Evolutionary conservation across 208 protist genomes (phyloP).

Genomic region (Trypanosoma vivax): DNA sequence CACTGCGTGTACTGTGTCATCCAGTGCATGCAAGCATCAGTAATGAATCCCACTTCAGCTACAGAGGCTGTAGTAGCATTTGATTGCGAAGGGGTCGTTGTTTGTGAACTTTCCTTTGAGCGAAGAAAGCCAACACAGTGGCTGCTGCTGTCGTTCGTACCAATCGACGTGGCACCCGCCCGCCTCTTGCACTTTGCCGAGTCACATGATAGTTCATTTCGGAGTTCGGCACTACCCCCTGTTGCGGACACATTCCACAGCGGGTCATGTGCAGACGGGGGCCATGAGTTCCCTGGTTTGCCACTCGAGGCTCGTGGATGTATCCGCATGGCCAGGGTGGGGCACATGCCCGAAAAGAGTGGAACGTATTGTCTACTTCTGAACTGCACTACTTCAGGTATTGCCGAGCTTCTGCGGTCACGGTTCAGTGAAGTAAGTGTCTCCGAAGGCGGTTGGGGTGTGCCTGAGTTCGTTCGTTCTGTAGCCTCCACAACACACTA

Average conservation of each 20-base stretch:
- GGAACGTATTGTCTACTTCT: constrained; percentile 65
- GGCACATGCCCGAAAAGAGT: constrained; percentile 54
- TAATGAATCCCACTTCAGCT: constrained; percentile 11
- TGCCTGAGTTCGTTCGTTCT: constrained; percentile 35
- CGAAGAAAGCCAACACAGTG: constrained; percentile 24
- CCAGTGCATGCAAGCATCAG: background rate
- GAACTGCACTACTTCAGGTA: constrained; percentile 22
- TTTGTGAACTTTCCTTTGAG: constrained; percentile 35
- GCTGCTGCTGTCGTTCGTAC: constrained; percentile 60
- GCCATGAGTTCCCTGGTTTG: background rate
- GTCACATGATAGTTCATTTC: background rate
- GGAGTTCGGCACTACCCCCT: no score
- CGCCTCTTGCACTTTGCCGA: constrained; percentile 32
- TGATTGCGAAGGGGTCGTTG: constrained; percentile 37
- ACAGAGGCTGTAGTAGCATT: constrained; percentile 39
- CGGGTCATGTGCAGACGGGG: background rate
- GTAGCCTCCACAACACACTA: no score
- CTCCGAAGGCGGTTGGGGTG: constrained; percentile 20
- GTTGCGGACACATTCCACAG: no score
- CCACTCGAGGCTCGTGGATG: background rate
- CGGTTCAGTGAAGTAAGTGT: constrained; percentile 27
- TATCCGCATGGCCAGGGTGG: constrained; percentile 41
- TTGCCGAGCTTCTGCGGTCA: constrained; percentile 27
- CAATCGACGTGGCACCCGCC: constrained; percentile 47
- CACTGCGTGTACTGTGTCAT: background rate